phyloP scores from a whole-genome alignment of 208 protist genomes.

The Blechomonas ayalai region DNA sequence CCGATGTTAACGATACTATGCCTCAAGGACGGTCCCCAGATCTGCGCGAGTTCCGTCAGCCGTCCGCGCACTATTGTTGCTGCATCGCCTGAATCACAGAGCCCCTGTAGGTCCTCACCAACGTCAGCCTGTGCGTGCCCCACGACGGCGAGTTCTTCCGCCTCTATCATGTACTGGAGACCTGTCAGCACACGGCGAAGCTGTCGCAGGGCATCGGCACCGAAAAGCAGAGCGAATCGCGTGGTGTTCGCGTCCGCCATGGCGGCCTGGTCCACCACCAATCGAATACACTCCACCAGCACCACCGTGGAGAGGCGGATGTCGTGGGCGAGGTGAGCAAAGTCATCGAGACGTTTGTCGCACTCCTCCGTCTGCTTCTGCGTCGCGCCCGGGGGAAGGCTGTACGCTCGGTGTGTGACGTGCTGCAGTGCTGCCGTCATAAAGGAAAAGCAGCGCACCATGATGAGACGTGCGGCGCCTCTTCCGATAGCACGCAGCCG shows the following conservation, averaged over 20 bases:
- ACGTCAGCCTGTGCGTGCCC: neutral
- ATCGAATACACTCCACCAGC: constrained; percentile 41
- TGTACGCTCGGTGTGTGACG: constrained; percentile 48
- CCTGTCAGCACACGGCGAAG: constrained; percentile 39
- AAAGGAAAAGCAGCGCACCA: constrained; percentile 69
- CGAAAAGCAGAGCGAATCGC: constrained; percentile 65
- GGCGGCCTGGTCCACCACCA: constrained; percentile 35
- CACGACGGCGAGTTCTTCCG: constrained; percentile 11
- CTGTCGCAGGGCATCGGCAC: constrained; percentile 59
- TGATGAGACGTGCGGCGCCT: constrained; percentile 43
- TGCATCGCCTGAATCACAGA: no score
- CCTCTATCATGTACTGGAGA: constrained; percentile 32
- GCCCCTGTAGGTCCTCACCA: neutral
- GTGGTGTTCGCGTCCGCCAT: constrained; percentile 27
- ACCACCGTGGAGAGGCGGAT: constrained; percentile 42
- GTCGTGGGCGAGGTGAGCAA: constrained; percentile 38
- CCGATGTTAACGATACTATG: constrained; percentile 38
- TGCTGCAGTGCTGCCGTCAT: constrained; percentile 56
- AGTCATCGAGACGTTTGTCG: constrained; percentile 7
- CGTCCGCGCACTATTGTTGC: neutral
- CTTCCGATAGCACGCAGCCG: constrained; percentile 57
- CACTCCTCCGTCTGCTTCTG: neutral
- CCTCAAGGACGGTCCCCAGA: constrained; percentile 53
- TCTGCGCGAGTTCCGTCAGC: constrained; percentile 15
- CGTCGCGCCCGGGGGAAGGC: neutral